Conservation (phyloP, 2,329 filamentous ascomycete species). For the Periglandula ipomoeae region DNA sequence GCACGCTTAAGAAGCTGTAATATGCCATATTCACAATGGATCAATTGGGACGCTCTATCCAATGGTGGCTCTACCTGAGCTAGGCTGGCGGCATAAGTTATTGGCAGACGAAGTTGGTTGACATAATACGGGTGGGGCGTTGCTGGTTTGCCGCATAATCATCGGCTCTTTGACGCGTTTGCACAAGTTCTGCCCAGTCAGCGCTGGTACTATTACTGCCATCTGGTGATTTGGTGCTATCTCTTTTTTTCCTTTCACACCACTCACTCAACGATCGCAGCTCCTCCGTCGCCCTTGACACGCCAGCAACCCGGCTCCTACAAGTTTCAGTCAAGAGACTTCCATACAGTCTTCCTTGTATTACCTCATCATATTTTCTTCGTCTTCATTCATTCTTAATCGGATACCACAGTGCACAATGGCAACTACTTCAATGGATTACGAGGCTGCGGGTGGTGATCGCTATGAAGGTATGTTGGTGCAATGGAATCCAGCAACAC, state of each 20-base stretch:
- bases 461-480: conserved; percentile 49
- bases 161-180: conserved; percentile 5
- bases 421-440: conserved; percentile 61
- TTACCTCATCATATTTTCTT: no score
- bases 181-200: conserved; percentile 1
- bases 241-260: conserved; percentile 8
- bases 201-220: background rate
- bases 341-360: background rate
- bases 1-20: no score
- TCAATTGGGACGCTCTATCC: no score
- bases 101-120: background rate
- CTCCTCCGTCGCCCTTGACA: conserved; percentile 3
- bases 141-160: conserved; percentile 8
- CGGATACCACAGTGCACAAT: conserved; percentile 25
- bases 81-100: no score
- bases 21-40: no score
- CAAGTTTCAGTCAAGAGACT: background rate
- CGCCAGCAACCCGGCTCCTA: background rate
- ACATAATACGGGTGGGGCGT: no score
- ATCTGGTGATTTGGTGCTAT: conserved; percentile 4
- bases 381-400: background rate
- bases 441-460: conserved; percentile 58
- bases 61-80: no score
- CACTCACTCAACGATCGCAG: conserved; percentile 1
- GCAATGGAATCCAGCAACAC: background rate